Conservation (phyloP, 2,329 filamentous ascomycete genomes). For the Beauveria asiatica region DNA sequence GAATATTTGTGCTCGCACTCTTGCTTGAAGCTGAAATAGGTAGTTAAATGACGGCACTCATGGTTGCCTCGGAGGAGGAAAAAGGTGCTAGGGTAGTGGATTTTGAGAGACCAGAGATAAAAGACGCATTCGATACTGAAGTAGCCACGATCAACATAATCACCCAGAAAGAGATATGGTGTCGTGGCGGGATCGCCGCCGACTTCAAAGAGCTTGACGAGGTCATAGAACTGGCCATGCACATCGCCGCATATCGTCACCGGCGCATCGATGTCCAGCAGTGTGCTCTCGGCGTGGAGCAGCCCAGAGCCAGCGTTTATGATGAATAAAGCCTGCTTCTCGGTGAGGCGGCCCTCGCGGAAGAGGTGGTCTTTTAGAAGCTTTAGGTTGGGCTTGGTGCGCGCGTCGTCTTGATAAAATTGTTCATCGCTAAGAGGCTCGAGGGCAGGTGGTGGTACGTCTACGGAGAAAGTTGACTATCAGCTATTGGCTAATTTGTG, state of each 20-base stretch:
- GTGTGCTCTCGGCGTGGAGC: conserved; percentile 81
- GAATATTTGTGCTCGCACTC: conserved; percentile 99
- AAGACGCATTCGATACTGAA: conserved; percentile 99
- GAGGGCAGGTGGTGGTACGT: conserved; percentile 96
- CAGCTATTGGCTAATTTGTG: not conserved
- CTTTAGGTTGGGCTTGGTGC: conserved; percentile 78
- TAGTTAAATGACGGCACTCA: conserved; percentile 96
- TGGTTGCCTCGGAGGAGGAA: conserved; percentile 97
- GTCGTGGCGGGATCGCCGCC: conserved; percentile 95
- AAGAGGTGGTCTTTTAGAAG: conserved; percentile 99
- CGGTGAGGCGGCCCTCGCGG: conserved; percentile 89
- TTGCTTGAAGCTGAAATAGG: conserved; percentile 99
- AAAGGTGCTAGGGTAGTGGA: conserved; percentile 95
- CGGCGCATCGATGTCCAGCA: conserved; percentile 97
- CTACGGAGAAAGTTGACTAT: conserved; percentile 36
- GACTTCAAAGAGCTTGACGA: conserved; percentile 99
- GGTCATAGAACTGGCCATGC: conserved; percentile 96
- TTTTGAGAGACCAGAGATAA: conserved; percentile 96
- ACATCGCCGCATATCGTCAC: conserved; percentile 98
- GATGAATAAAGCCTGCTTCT: conserved; percentile 96
- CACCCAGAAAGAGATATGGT: conserved; percentile 90
- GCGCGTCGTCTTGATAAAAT: conserved; percentile 83
- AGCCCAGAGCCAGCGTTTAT: conserved; percentile 80
- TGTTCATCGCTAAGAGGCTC: conserved; percentile 86
- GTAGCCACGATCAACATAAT: conserved; percentile 97